Evolutionary conservation across 257 asterid genomes (phyloP).

Genomic region (Nicotiana sylvestris): DNA sequence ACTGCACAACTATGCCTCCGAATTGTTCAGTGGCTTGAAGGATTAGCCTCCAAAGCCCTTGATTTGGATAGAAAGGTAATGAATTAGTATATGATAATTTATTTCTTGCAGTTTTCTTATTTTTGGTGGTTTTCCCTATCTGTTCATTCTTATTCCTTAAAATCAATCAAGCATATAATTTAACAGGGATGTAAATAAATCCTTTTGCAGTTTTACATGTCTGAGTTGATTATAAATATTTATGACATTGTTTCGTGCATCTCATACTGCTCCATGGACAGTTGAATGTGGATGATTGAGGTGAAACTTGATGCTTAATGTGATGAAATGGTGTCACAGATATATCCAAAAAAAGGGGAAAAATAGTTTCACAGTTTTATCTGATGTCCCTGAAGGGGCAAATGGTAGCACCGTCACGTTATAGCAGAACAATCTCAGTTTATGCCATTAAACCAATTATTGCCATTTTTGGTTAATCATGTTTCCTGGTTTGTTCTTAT

Average conservation of each 20-base stretch:
- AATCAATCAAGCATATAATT: not conserved
- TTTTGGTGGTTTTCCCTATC: not conserved
- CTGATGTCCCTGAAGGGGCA: not conserved
- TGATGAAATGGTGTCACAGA: not conserved
- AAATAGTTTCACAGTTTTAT: not conserved
- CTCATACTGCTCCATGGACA: not conserved
- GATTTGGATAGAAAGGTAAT: slow-evolving; percentile 87
- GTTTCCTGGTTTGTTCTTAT: not conserved
- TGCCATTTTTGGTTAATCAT: not conserved
- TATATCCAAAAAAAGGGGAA: not conserved
- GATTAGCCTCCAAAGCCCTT: slow-evolving; percentile 87
- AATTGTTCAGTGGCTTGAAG: slow-evolving; percentile 98
- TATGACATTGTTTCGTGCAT: not conserved
- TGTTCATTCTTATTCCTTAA: not conserved
- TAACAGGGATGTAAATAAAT: not conserved
- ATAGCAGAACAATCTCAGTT: not conserved
- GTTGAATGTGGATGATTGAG: not conserved
- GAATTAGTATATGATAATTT: slow-evolving; percentile 9
- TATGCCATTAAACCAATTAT: not conserved
- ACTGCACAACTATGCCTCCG: slow-evolving; percentile 88
- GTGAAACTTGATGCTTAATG: not conserved
- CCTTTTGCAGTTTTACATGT: not conserved
- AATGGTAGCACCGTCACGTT: not conserved
- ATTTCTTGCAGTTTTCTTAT: not conserved
- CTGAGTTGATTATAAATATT: not conserved